phyloP scores from a whole-genome alignment of 257 asterid species.

The Oldenlandia corymbosa region DNA sequence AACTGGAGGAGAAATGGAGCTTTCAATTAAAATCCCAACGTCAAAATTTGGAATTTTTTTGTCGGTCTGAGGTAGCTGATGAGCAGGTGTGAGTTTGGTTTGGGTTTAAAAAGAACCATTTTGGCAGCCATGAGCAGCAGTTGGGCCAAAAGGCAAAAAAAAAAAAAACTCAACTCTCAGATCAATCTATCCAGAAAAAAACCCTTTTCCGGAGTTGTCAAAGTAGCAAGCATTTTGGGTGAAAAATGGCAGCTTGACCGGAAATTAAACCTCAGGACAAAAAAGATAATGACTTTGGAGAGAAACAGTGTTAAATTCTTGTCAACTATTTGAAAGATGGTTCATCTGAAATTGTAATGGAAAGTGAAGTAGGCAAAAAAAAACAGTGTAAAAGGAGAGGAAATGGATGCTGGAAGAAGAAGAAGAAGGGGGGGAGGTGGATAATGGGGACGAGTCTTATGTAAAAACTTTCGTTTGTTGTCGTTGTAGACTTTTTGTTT shows the following conservation, averaged over 20 bases:
- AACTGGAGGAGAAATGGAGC: background rate
- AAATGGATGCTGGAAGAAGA: background rate
- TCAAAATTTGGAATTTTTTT: constrained; percentile 12
- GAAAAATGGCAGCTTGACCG: constrained; percentile 24
- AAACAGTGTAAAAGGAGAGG: constrained; percentile 18
- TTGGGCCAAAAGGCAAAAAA: background rate
- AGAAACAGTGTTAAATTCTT: background rate
- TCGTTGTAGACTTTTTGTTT: constrained; percentile 9
- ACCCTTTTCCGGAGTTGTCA: constrained; percentile 8
- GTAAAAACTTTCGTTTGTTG: constrained; percentile 17
- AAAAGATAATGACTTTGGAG: too few relatives aligned
- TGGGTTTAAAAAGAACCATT: constrained; percentile 18
- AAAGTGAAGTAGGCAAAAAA: too few relatives aligned
- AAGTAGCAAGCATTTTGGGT: constrained; percentile 30
- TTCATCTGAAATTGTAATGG: constrained; percentile 17
- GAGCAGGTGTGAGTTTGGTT: constrained; percentile 21
- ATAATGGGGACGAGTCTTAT: constrained; percentile 23
- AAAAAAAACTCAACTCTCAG: background rate
- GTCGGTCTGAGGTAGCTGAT: constrained; percentile 23
- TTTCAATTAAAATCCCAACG: constrained; percentile 3
- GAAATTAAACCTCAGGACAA: constrained; percentile 12
- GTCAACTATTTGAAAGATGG: constrained; percentile 25
- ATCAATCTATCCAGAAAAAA: constrained; percentile 11
- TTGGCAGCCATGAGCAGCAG: background rate
- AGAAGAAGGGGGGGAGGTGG: constrained; percentile 17